Conservation (phyloP, 768 basidiomycete species). For the Serpula lacrymans region DNA sequence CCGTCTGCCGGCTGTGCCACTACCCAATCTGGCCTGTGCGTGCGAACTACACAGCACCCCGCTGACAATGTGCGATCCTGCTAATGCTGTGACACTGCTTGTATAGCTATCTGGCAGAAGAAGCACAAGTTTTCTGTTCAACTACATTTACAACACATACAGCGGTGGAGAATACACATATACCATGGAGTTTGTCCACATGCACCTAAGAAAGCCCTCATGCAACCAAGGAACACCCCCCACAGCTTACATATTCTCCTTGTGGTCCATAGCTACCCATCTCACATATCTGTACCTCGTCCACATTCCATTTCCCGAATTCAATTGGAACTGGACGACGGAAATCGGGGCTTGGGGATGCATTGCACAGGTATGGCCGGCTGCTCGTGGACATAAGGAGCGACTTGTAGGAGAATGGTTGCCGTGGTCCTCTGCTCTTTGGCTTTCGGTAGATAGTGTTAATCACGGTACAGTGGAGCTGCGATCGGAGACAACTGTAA, state of each 20-base stretch:
- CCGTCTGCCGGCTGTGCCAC: constrained; percentile 23
- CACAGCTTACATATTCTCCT: constrained; percentile 57
- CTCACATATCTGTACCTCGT: constrained; percentile 61
- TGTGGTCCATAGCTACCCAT: constrained; percentile 68
- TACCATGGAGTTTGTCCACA: neutral
- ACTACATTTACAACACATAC: neutral
- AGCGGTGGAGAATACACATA: neutral
- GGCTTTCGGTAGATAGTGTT: constrained; percentile 46
- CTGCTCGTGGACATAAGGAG: constrained; percentile 28
- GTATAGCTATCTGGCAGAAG: too few relatives aligned
- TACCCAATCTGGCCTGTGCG: constrained; percentile 19
- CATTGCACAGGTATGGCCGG: constrained; percentile 6
- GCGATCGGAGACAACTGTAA: neutral
- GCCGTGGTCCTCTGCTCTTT: constrained; percentile 18
- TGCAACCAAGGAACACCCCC: constrained; percentile 12
- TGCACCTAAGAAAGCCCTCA: neutral
- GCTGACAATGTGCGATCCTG: neutral
- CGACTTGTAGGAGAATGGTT: constrained; percentile 40
- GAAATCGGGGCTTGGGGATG: constrained; percentile 3
- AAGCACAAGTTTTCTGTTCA: too few relatives aligned
- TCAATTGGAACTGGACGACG: constrained; percentile 33
- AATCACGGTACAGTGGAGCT: constrained; percentile 51
- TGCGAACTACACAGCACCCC: constrained; percentile 7
- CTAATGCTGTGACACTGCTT: too few relatives aligned
- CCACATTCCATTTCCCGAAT: constrained; percentile 52